Conservation (phyloP, 805 yeast genomes). For the Starmerella bacillaris region DNA sequence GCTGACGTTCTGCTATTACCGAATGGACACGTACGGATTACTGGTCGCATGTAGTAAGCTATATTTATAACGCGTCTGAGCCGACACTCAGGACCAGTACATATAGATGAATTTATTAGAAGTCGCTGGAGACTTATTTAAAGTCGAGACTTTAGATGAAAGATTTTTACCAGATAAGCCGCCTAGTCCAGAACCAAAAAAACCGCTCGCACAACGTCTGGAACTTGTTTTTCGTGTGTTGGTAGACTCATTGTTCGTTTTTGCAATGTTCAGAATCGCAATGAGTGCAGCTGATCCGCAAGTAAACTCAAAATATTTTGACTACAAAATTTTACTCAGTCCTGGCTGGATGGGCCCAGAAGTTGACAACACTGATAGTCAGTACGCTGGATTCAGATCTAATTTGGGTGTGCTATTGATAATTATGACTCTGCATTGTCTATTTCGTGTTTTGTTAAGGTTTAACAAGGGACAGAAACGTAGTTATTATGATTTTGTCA, state of each 20-base stretch:
- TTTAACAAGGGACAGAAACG: conserved; percentile 20
- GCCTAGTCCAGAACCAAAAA: no score
- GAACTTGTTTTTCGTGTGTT: no score
- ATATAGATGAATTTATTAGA: no score
- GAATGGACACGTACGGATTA: no score
- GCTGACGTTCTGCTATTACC: no score
- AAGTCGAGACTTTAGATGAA: no score
- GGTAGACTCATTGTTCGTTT: neutral
- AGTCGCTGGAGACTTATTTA: no score
- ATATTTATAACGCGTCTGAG: no score
- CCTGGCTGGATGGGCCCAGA: conserved; percentile 81
- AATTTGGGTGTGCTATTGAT: conserved; percentile 48
- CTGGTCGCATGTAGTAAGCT: no score
- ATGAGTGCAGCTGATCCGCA: conserved; percentile 36
- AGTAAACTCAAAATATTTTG: conserved; percentile 35
- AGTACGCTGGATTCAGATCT: conserved; percentile 72
- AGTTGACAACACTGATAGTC: conserved; percentile 72
- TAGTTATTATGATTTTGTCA: conserved; percentile 48
- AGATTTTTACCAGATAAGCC: no score
- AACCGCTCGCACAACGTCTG: no score
- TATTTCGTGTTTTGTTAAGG: conserved; percentile 27
- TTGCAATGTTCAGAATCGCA: conserved; percentile 55
- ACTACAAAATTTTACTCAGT: conserved; percentile 47
- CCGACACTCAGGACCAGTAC: no score
- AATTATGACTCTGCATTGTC: conserved; percentile 37